phyloP scores from a whole-genome alignment of 345 rosid genomes.

The Carallia pectinifolia region DNA sequence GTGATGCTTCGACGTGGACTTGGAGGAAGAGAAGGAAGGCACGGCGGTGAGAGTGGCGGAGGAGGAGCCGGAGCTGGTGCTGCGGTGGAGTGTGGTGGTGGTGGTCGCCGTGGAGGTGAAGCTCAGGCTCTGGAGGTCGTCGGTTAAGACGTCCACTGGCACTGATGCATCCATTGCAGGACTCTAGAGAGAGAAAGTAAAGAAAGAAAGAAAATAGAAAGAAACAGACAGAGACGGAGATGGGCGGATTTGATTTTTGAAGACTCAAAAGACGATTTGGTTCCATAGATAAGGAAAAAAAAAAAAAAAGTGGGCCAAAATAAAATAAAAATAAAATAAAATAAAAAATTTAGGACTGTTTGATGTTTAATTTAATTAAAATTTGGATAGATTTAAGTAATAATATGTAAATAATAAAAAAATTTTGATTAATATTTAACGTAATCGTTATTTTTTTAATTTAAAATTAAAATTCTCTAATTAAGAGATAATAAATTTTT shows the following conservation, averaged over 20 bases:
- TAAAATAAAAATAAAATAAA: too few species aligned
- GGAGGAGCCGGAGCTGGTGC: constrained; percentile 69
- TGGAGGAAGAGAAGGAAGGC: constrained; percentile 27
- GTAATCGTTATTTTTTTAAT: too few species aligned
- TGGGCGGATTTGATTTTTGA: constrained; percentile 4
- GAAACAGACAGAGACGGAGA: neutral
- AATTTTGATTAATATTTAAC: too few species aligned
- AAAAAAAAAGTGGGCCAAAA: too few species aligned
- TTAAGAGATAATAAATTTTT: too few species aligned
- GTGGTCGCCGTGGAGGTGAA: constrained; percentile 61
- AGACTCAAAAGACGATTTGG: neutral
- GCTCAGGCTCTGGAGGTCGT: constrained; percentile 88
- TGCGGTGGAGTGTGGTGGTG: constrained; percentile 63
- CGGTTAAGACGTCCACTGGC: constrained; percentile 57
- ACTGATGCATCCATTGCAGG: constrained; percentile 12
- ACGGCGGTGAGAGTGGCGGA: constrained; percentile 66
- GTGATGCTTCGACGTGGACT: neutral
- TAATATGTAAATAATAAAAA: too few species aligned
- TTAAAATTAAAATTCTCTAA: too few species aligned
- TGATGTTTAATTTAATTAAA: too few species aligned
- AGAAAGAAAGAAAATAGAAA: neutral
- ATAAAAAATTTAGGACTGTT: too few species aligned
- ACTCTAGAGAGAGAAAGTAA: neutral
- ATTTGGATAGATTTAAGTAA: too few species aligned
- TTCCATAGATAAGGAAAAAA: too few species aligned